Percentiles rank a stretch among this genome's conserved stretches.
These are phyloP conservation scores for Aspergillus transmontanensis DNA, from an alignment of 2,329 filamentous ascomycete genomes.

Conservation along the genomic window DNA sequence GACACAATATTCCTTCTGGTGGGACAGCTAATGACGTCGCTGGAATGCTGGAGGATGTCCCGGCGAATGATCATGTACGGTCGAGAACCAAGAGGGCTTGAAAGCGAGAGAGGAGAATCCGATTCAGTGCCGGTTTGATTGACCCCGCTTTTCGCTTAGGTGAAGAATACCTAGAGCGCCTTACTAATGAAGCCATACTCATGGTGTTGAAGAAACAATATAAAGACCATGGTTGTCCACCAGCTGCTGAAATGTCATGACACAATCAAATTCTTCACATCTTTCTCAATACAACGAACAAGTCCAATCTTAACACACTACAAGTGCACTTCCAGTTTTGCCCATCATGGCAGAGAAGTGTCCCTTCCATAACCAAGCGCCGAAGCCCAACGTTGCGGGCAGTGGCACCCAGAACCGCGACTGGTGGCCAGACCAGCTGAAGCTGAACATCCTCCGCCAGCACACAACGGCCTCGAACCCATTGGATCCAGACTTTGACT, in stretches of 20 bases:
- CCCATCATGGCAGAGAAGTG: slow-evolving; percentile 29
- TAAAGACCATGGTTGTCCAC: neutral
- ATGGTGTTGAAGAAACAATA: neutral
- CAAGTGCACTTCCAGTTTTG: neutral
- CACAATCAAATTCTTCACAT: neutral
- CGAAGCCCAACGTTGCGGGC: slow-evolving; percentile 49
- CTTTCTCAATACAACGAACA: neutral
- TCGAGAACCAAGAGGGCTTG: neutral
- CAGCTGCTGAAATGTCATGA: neutral
- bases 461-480: slow-evolving; percentile 67
- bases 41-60: neutral
- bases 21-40: neutral
- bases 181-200: neutral
- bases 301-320: neutral
- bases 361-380: slow-evolving; percentile 26
- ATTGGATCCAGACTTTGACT: slow-evolving; percentile 68
- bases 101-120: neutral
- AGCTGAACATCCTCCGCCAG: slow-evolving; percentile 73
- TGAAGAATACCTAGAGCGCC: neutral
- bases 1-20: neutral
- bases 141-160: neutral
- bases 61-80: neutral
- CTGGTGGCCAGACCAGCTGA: slow-evolving; percentile 74
- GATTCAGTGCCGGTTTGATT: neutral
- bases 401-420: slow-evolving; percentile 69